Base-by-base conservation (phyloP, 163 green algal genomes). In the Smithsoniella earleae region DNA sequence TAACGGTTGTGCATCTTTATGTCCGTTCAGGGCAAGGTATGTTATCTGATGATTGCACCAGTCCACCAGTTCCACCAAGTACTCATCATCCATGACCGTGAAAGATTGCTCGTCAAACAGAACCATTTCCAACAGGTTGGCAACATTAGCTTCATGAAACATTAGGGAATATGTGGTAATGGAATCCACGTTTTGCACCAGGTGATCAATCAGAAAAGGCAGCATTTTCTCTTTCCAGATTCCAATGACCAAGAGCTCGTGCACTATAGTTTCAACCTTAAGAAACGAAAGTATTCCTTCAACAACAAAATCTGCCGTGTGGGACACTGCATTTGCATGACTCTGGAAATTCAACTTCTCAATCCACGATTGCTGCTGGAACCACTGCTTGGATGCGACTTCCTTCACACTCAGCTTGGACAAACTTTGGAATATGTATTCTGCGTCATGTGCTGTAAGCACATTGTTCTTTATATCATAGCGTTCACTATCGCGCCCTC, bases 301-400 rank as follows among this genome's bases (percentile, higher is more conserved):
- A 58, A 90, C 83, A 0, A 97, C 86, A 78, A 92, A 96, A 76
- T 97, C 91, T 58, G 96, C 88, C 13, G 82, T 84, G 74, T 92
- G 82, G 0, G 66, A 80, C 38, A 80, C 64, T 0, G 85, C 89
- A 69, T 95, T 95, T 54, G 88, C 78, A 69, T 97, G 91, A 1
- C 90, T 89, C 85, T 96, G 85, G 34, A 83, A 40, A 72, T 93
- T 94, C 18, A 96, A 86, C 73, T 83, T 77, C 36, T 89, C 80
- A 16, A 95, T 82, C 25, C 37, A 66, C 0, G 91, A 78, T 55
- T 91, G 88, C 84, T 95, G 89, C 43, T 84, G 62, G 46, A 90
- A 65, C 87, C 90, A 96, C 46, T 78, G 78, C 2, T 46, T 1
- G 2, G 38, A 80, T n/a, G 86, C 90, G 36, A 91, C 78, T 83